Evolutionary conservation across 2,329 filamentous ascomycete genomes (phyloP).

Genomic region (Blumeria hordei): DNA sequence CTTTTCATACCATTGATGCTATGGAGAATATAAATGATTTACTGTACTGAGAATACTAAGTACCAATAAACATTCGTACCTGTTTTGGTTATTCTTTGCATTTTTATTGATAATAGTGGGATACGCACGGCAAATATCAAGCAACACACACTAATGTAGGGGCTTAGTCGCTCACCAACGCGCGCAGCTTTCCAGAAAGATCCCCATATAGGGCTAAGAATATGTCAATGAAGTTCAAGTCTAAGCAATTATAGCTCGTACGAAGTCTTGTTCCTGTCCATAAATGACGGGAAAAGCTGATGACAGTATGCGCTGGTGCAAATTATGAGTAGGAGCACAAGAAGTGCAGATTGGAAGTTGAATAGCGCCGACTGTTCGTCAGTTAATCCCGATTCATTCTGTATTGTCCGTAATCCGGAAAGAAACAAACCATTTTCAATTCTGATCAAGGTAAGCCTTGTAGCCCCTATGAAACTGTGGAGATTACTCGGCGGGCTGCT

Average conservation of each 20-base stretch:
- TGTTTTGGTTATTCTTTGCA: slow-evolving; percentile 5
- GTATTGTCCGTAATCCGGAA: no score
- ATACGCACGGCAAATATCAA: slow-evolving; percentile 68
- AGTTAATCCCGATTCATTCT: no score
- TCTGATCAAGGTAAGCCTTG: no score
- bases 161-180: slow-evolving; percentile 77
- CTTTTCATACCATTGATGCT: no score
- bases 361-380: slow-evolving; percentile 67
- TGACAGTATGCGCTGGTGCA: slow-evolving; percentile 92
- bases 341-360: slow-evolving; percentile 92
- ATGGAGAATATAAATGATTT: no score
- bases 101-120: no score
- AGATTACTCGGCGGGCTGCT: no score
- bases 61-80: slow-evolving; percentile 15
- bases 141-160: slow-evolving; percentile 87
- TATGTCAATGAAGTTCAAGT: slow-evolving; percentile 3
- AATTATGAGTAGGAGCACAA: slow-evolving; percentile 83
- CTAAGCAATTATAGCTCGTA: slow-evolving; percentile 18
- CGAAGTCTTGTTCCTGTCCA: slow-evolving; percentile 87
- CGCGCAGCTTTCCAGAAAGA: slow-evolving; percentile 93
- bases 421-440: no score
- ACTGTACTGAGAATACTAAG: slow-evolving; percentile 5
- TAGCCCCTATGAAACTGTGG: no score
- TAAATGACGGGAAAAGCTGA: slow-evolving; percentile 65
- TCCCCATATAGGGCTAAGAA: slow-evolving; percentile 20